Percentiles rank a stretch among this genome's conserved stretches.
Evolutionary conservation across 2,329 filamentous ascomycete genomes (phyloP).

Genomic region (Colletotrichum noveboracense): DNA sequence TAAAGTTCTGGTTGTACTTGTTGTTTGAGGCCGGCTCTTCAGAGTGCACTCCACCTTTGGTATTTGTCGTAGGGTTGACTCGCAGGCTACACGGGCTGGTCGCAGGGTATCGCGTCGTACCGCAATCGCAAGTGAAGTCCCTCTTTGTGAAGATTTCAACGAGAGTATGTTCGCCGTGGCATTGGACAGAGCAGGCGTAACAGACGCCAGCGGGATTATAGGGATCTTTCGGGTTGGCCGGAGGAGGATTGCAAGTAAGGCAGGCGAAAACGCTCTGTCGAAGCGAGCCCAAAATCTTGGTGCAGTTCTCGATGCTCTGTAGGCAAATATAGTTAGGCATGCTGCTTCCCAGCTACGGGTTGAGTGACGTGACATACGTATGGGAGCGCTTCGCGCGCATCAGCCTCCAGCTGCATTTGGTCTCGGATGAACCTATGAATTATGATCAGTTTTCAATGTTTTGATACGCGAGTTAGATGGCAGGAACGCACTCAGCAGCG

Average conservation of each 20-base stretch:
- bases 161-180: constrained; percentile 92
- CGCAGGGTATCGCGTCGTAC: constrained; percentile 78
- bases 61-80: constrained; percentile 73
- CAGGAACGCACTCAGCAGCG: constrained; percentile 65
- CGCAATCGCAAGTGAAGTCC: constrained; percentile 96
- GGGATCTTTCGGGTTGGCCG: constrained; percentile 63
- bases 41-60: constrained; percentile 77
- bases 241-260: constrained; percentile 88
- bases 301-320: constrained; percentile 93
- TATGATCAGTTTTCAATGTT: background rate
- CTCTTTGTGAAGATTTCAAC: constrained; percentile 97
- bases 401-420: constrained; percentile 90
- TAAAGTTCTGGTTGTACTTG: constrained; percentile 95
- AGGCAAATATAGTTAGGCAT: background rate
- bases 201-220: constrained; percentile 84
- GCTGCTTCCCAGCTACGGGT: background rate
- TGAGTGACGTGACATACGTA: constrained; percentile 67
- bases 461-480: background rate
- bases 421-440: constrained; percentile 77
- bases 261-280: constrained; percentile 92
- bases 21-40: constrained; percentile 77
- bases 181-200: constrained; percentile 96
- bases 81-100: constrained; percentile 79
- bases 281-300: constrained; percentile 84
- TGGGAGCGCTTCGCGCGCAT: constrained; percentile 92